Conservation (phyloP, 306 rosid genomes). For the Oxytropis ochrocephala region DNA sequence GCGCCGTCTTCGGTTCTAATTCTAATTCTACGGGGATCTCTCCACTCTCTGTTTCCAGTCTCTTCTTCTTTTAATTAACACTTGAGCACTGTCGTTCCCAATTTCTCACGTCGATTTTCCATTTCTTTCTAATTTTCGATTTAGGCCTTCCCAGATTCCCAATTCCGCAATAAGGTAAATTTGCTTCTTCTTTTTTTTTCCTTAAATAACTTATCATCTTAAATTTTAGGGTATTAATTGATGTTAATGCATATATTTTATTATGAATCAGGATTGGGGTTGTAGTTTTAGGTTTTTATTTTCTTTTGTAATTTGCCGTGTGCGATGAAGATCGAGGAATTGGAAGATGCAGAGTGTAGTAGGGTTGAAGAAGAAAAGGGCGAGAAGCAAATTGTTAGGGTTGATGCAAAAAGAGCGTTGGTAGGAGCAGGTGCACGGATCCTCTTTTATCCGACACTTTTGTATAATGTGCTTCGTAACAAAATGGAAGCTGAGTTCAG, state of each 20-base stretch:
- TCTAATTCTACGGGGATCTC: background rate
- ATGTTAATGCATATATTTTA: background rate
- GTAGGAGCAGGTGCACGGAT: conserved; percentile 97
- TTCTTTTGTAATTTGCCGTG: background rate
- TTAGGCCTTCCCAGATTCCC: conserved; percentile 9
- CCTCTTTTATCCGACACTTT: conserved; percentile 86
- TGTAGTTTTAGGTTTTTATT: conserved; percentile 26
- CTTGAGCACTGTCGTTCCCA: background rate
- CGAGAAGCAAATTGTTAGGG: conserved; percentile 64
- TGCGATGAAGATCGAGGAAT: conserved; percentile 83
- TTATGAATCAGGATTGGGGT: background rate
- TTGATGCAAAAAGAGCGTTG: conserved; percentile 76
- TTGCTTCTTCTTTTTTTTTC: background rate
- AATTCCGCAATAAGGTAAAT: background rate
- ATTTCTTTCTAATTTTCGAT: background rate
- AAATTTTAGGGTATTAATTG: background rate
- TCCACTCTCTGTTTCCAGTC: background rate
- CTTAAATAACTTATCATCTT: background rate
- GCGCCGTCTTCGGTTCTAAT: too few relatives aligned
- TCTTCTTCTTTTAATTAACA: conserved; percentile 4
- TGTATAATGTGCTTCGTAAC: conserved; percentile 94
- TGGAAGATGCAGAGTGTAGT: conserved; percentile 55
- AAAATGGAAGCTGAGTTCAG: conserved; percentile 90
- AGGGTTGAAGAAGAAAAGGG: conserved; percentile 21
- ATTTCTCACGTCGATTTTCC: conserved; percentile 8